Evolutionary conservation across 106 monocot species (phyloP).

Genomic region (Cymbidium sinense): DNA sequence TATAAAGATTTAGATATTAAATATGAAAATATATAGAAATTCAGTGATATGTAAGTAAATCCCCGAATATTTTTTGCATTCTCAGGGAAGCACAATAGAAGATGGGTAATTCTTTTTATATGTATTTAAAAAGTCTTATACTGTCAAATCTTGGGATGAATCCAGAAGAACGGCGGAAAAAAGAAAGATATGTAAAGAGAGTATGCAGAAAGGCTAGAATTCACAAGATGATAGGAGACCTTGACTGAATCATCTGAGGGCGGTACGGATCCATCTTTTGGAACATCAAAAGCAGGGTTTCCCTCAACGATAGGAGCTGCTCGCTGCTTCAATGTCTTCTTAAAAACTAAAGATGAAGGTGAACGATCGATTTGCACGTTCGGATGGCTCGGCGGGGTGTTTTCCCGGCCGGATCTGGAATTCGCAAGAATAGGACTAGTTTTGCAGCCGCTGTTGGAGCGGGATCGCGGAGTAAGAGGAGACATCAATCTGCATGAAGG

Average conservation of each 20-base stretch:
- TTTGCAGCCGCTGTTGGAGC: not conserved
- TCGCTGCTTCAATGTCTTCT: constrained; percentile 13
- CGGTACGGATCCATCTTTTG: not conserved
- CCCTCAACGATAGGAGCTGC: not conserved
- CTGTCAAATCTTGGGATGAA: not conserved
- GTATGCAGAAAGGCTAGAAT: not conserved
- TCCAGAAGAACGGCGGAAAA: not conserved
- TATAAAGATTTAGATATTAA: not conserved
- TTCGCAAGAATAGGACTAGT: constrained; percentile 5
- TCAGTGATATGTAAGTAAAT: no score
- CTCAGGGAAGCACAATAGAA: not conserved
- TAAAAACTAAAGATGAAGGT: not conserved
- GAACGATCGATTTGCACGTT: constrained; percentile 22
- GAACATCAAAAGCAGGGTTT: not conserved
- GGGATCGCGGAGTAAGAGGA: constrained; percentile 14
- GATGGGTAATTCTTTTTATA: not conserved
- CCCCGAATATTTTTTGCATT: not conserved
- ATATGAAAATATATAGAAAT: not conserved
- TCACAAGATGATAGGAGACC: constrained; percentile 2
- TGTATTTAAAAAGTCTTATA: not conserved
- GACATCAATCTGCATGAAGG: constrained; percentile 17
- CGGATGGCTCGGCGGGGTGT: constrained; percentile 38
- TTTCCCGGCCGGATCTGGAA: constrained; percentile 49
- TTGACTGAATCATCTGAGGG: constrained; percentile 35
- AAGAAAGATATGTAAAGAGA: not conserved